Conservation (phyloP, 352 stramenopile species). For the Aphanomyces euteiches region DNA sequence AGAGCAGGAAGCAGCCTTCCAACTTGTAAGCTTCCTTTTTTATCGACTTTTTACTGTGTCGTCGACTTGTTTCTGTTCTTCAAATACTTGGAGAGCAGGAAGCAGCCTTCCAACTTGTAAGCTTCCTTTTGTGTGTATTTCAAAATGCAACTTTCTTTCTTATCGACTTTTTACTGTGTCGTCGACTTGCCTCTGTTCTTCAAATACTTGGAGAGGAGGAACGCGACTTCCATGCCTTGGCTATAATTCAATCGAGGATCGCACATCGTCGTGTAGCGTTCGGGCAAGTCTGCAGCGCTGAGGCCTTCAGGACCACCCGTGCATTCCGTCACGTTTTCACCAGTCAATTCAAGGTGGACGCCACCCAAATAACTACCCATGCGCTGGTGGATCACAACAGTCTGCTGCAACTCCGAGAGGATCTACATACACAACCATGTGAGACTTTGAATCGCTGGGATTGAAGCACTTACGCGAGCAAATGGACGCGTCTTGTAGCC, state of each 20-base stretch:
- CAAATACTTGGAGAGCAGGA: too few relatives aligned
- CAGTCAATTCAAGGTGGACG: constrained; percentile 97
- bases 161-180: too few relatives aligned
- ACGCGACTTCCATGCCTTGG: constrained; percentile 97
- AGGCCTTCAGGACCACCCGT: constrained; percentile 94
- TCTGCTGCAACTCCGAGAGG: constrained; percentile 94
- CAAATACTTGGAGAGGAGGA: constrained; percentile 93
- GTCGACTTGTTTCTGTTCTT: too few relatives aligned
- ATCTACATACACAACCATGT: constrained; percentile 56
- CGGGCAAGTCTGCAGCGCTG: constrained; percentile 88
- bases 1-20: too few relatives aligned
- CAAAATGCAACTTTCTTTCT: too few relatives aligned
- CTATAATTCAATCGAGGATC: constrained; percentile 98
- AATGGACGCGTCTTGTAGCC: constrained; percentile 97
- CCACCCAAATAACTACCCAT: constrained; percentile 92
- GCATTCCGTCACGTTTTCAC: constrained; percentile 99
- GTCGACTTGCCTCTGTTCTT: too few relatives aligned
- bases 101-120: too few relatives aligned
- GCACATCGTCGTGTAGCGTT: constrained; percentile 96
- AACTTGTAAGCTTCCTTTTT: too few relatives aligned
- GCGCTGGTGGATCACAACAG: constrained; percentile 96
- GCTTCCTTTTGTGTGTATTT: too few relatives aligned
- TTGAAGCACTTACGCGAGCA: constrained; percentile 49
- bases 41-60: too few relatives aligned
- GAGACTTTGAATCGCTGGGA: background rate